Evolutionary conservation across 1,284 basidiomycete species (phyloP).

Genomic region (Wallemia hederae): DNA sequence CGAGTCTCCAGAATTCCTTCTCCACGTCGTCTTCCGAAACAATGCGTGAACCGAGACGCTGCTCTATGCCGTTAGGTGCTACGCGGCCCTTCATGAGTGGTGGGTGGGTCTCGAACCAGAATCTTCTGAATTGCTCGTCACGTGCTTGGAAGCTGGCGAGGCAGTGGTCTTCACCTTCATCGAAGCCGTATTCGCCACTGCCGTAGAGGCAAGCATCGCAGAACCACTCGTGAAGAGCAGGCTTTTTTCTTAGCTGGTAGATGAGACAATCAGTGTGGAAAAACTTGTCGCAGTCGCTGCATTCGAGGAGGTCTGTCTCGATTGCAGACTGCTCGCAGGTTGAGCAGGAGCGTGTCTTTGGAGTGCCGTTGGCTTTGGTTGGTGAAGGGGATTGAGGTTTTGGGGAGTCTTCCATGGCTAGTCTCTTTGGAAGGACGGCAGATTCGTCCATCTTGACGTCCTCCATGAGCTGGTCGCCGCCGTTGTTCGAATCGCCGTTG

Average conservation of each 20-base stretch:
- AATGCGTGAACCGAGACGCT: conserved; percentile 27
- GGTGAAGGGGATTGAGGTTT: neutral
- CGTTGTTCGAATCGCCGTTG: neutral
- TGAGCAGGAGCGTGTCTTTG: neutral
- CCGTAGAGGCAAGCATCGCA: conserved; percentile 75
- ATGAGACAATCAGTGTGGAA: conserved; percentile 93
- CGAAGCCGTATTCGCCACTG: conserved; percentile 92
- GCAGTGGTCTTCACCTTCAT: conserved; percentile 87
- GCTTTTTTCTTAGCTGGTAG: conserved; percentile 54
- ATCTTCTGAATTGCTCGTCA: conserved; percentile 55
- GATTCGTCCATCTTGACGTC: neutral
- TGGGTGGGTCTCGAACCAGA: conserved; percentile 61
- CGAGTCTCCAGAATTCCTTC: conserved; percentile 86
- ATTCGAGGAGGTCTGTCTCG: conserved; percentile 55
- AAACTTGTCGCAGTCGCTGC: conserved; percentile 87
- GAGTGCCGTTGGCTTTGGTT: no score
- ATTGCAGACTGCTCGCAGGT: neutral
- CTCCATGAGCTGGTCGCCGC: neutral
- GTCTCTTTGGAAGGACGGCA: neutral
- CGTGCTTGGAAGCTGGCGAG: conserved; percentile 73
- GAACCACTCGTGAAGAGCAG: conserved; percentile 72
- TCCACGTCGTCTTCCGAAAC: conserved; percentile 76
- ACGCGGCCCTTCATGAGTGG: conserved; percentile 7
- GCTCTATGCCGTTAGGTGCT: conserved; percentile 8
- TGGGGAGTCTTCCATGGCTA: neutral